A percentile compares a stretch with the other conserved stretches of the same genome.
Conservation (phyloP, 2,329 filamentous ascomycete species). For the Penicillium sp. region DNA sequence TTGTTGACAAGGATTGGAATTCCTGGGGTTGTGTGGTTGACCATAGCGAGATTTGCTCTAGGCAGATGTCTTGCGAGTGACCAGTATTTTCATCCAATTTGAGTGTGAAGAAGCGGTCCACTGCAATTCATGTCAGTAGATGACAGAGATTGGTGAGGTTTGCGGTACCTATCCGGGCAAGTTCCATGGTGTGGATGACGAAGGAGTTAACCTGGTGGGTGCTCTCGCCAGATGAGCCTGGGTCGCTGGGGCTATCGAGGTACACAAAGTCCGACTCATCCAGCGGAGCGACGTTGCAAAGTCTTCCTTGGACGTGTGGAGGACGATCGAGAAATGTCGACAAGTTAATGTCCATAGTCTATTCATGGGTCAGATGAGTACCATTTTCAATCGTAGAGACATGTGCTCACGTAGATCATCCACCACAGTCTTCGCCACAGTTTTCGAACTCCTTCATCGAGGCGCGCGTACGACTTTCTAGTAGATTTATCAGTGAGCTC, state of each 20-base stretch:
- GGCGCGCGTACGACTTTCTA: conserved; percentile 16
- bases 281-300: conserved; percentile 22
- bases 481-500: conserved; percentile 1
- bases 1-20: conserved; percentile 6
- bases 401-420: conserved; percentile 19
- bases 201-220: conserved; percentile 5
- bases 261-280: conserved; percentile 19
- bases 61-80: conserved; percentile 11
- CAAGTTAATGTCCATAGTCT: conserved; percentile 20
- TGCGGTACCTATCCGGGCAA: conserved; percentile 16
- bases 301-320: conserved; percentile 23
- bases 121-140: conserved; percentile 1
- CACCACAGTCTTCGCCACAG: conserved; percentile 25
- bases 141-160: background rate
- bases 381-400: background rate
- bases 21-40: conserved; percentile 7
- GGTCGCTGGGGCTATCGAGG: background rate
- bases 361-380: background rate
- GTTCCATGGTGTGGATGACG: conserved; percentile 11
- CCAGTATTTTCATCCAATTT: conserved; percentile 8
- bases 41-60: conserved; percentile 16
- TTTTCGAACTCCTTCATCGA: conserved; percentile 13
- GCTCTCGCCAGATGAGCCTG: background rate
- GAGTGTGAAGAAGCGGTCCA: conserved; percentile 11
- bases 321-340: conserved; percentile 27